Conservation (phyloP, 352 stramenopile species). For the Phytophthora tubulina region DNA sequence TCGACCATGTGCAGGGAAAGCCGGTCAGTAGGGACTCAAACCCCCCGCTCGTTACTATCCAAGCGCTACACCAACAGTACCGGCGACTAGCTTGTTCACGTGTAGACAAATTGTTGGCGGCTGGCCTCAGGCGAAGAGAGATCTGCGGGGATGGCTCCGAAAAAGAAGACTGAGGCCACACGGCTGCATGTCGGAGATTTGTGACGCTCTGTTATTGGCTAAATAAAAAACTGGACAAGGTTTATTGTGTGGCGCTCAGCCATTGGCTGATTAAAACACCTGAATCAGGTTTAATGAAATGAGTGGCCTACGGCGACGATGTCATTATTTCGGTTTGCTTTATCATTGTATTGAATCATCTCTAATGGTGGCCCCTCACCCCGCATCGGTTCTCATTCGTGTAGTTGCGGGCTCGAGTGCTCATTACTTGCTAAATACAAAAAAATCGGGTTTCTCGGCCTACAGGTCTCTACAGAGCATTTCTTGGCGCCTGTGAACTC, state of each 20-base stretch:
- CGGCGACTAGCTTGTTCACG: not conserved
- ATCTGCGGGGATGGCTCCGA: not conserved
- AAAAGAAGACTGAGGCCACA: not conserved
- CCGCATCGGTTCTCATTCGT: slow-evolving; percentile 5
- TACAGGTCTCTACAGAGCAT: not conserved
- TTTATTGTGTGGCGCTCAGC: not conserved
- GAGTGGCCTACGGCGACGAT: not conserved
- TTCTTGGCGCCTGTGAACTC: not conserved
- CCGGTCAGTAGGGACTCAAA: not conserved
- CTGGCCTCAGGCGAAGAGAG: too few relatives aligned
- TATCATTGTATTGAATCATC: not conserved
- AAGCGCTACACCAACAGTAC: not conserved
- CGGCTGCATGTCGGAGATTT: not conserved
- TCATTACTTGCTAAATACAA: slow-evolving; percentile 3
- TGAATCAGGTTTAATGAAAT: not conserved
- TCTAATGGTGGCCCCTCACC: slow-evolving; percentile 1
- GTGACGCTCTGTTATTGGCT: not conserved
- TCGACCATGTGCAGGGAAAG: not conserved
- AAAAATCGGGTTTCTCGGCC: not conserved
- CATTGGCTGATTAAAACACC: not conserved
- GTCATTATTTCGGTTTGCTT: not conserved
- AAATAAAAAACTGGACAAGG: not conserved
- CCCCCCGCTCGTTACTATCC: not conserved
- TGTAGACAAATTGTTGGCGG: too few relatives aligned
- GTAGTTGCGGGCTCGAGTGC: not conserved